Percentiles rank a stretch among this genome's conserved stretches.
phyloP scores from a whole-genome alignment of 768 basidiomycete genomes.

The Gelatoporia subvermispora region DNA sequence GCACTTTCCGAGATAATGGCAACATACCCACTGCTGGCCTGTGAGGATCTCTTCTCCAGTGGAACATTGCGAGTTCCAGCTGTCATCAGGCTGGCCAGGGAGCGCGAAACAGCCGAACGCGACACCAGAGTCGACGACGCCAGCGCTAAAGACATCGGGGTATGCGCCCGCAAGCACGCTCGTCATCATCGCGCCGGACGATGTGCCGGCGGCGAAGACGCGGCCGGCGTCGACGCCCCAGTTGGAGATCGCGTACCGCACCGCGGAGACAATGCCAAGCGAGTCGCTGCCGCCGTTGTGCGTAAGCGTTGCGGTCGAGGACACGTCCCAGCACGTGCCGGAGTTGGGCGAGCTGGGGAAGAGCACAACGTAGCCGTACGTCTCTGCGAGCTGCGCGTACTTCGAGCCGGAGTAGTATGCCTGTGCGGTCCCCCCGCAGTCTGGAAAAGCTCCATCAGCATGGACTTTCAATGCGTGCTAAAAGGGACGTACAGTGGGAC shows the following conservation, averaged over 20 bases:
- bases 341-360: slow-evolving; percentile 26
- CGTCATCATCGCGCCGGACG: slow-evolving; percentile 59
- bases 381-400: slow-evolving; percentile 46
- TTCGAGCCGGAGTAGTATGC: slow-evolving; percentile 45
- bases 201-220: slow-evolving; percentile 48
- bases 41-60: slow-evolving; percentile 39
- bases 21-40: slow-evolving; percentile 37
- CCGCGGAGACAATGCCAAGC: slow-evolving; percentile 42
- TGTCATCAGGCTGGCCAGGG: slow-evolving; percentile 20
- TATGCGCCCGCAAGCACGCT: slow-evolving; percentile 50
- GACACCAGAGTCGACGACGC: slow-evolving; percentile 46
- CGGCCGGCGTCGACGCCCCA: slow-evolving; percentile 40
- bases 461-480: background rate
- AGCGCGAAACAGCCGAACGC: slow-evolving; percentile 52
- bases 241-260: slow-evolving; percentile 43
- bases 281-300: slow-evolving; percentile 56
- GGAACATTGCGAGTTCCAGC: slow-evolving; percentile 47
- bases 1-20: too few relatives aligned
- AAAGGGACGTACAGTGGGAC: slow-evolving; percentile 28
- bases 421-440: slow-evolving; percentile 47
- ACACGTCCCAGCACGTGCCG: slow-evolving; percentile 52
- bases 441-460: background rate
- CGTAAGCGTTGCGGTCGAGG: slow-evolving; percentile 44
- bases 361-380: slow-evolving; percentile 46
- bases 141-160: slow-evolving; percentile 49